Evolutionary conservation across 2,329 filamentous ascomycete species (phyloP).

Genomic region (Zasmidium citrigriseum): DNA sequence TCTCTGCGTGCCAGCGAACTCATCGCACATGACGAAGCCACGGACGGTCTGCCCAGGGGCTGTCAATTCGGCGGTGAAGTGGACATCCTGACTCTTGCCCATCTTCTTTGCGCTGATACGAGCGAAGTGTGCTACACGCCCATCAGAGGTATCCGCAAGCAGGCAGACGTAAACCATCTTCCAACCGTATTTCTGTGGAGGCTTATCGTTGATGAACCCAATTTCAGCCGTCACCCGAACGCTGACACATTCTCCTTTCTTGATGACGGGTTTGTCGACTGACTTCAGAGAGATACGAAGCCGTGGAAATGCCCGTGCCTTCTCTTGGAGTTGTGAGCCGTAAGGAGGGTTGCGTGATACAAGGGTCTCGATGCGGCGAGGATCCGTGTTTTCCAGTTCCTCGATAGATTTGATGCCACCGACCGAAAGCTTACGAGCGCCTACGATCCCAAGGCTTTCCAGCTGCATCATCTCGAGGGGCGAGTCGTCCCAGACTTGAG

Average conservation of each 20-base stretch:
- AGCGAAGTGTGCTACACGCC: slow-evolving; percentile 68
- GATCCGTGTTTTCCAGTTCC: slow-evolving; percentile 66
- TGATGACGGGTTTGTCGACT: slow-evolving; percentile 44
- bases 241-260: slow-evolving; percentile 49
- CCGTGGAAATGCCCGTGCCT: slow-evolving; percentile 71
- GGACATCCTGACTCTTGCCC: slow-evolving; percentile 60
- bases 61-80: slow-evolving; percentile 59
- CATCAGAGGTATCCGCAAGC: slow-evolving; percentile 70
- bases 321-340: slow-evolving; percentile 68
- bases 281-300: slow-evolving; percentile 57
- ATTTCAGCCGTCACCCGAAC: slow-evolving; percentile 67
- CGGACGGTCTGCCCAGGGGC: slow-evolving; percentile 59
- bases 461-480: slow-evolving; percentile 82
- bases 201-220: slow-evolving; percentile 68
- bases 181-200: slow-evolving; percentile 63
- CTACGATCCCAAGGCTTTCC: slow-evolving; percentile 71
- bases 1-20: slow-evolving; percentile 66
- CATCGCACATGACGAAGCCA: slow-evolving; percentile 79
- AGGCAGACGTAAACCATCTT: slow-evolving; percentile 71
- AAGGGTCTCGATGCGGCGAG: slow-evolving; percentile 73
- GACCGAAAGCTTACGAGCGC: slow-evolving; percentile 71
- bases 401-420: slow-evolving; percentile 72
- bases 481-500: slow-evolving; percentile 79
- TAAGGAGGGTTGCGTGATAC: slow-evolving; percentile 81
- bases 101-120: slow-evolving; percentile 66